Evolutionary conservation across 2,329 filamentous ascomycete genomes (phyloP).

Genomic region (Rhytidhysteron rufulum): DNA sequence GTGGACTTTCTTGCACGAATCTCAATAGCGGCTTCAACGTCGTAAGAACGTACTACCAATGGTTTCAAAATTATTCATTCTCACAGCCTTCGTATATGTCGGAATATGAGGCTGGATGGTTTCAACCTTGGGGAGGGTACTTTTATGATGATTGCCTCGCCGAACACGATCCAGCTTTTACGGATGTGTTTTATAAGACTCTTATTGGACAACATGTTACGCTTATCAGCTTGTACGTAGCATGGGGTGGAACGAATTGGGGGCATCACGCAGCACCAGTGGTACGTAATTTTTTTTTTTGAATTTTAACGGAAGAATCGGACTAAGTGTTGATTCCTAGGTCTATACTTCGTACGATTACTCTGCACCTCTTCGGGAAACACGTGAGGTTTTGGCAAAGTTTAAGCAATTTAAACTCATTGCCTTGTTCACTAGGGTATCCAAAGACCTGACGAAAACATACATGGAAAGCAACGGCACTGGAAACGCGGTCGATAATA

Average conservation of each 20-base stretch:
- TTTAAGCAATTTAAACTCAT: constrained; percentile 54
- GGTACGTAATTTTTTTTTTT: too few species aligned
- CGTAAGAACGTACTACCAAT: constrained; percentile 53
- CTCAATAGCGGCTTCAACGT: constrained; percentile 47
- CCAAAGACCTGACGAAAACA: constrained; percentile 49
- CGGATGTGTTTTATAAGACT: constrained; percentile 56
- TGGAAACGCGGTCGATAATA: constrained; percentile 39
- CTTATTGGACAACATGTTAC: constrained; percentile 51
- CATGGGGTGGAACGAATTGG: constrained; percentile 56
- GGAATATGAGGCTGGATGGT: constrained; percentile 54
- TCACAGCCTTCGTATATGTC: constrained; percentile 53
- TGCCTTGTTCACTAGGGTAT: constrained; percentile 52
- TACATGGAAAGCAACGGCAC: constrained; percentile 55
- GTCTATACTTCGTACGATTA: constrained; percentile 49
- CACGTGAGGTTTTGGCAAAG: constrained; percentile 51
- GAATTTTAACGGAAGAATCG: too few species aligned
- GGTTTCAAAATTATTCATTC: constrained; percentile 54
- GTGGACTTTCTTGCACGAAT: constrained; percentile 50
- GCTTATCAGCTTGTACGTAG: constrained; percentile 50
- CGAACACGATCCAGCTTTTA: constrained; percentile 46
- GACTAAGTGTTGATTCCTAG: constrained; percentile 6
- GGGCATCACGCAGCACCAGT: constrained; percentile 42
- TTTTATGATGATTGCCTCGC: constrained; percentile 51
- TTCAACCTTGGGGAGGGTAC: constrained; percentile 51
- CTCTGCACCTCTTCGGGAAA: constrained; percentile 51